These are phyloP conservation scores for Trichosporon sp. DNA, from an alignment of 1,284 basidiomycete species.

Conservation along the genomic window DNA sequence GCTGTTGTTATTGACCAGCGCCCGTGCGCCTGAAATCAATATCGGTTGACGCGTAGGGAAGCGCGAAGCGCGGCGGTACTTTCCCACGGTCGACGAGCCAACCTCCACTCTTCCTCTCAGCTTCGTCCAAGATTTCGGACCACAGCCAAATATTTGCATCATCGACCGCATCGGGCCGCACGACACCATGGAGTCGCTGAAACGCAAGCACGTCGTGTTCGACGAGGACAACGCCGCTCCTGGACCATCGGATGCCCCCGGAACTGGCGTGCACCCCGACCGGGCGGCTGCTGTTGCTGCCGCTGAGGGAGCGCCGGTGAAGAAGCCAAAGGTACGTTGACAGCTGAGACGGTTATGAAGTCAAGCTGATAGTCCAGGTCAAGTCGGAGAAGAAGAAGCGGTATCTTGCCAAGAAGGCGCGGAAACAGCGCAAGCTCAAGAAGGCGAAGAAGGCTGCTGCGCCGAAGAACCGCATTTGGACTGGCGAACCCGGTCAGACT, in stretches of 20 bases:
- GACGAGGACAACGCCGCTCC: not conserved
- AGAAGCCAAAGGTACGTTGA: slow-evolving; percentile 28
- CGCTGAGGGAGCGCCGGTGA: slow-evolving; percentile 5
- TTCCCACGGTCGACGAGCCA: slow-evolving; percentile 20
- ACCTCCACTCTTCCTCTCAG: slow-evolving; percentile 6
- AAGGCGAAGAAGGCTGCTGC: slow-evolving; percentile 45
- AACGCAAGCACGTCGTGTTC: slow-evolving; percentile 31
- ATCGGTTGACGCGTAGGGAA: slow-evolving; percentile 1
- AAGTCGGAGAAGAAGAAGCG: slow-evolving; percentile 55
- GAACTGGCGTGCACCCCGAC: slow-evolving; percentile 9
- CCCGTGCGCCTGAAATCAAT: not conserved
- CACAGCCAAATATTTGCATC: not conserved
- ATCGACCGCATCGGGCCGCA: not conserved
- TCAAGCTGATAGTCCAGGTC: slow-evolving; percentile 6
- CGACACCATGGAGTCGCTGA: slow-evolving; percentile 15
- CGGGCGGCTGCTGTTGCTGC: slow-evolving; percentile 7
- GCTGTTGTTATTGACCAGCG: not conserved
- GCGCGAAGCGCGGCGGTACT: slow-evolving; percentile 1
- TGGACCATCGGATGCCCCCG: not conserved
- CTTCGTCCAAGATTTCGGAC: slow-evolving; percentile 10
- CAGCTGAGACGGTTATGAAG: not conserved
- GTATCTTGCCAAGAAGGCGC: slow-evolving; percentile 63
- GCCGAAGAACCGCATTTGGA: slow-evolving; percentile 38
- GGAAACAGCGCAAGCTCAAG: slow-evolving; percentile 56
- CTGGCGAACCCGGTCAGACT: slow-evolving; percentile 11